Evolutionary conservation across 192 early-diverging fungal species (phyloP), one percentile per base, ranked within the genome.

Genomic region (Phycomyces nitens): DNA sequence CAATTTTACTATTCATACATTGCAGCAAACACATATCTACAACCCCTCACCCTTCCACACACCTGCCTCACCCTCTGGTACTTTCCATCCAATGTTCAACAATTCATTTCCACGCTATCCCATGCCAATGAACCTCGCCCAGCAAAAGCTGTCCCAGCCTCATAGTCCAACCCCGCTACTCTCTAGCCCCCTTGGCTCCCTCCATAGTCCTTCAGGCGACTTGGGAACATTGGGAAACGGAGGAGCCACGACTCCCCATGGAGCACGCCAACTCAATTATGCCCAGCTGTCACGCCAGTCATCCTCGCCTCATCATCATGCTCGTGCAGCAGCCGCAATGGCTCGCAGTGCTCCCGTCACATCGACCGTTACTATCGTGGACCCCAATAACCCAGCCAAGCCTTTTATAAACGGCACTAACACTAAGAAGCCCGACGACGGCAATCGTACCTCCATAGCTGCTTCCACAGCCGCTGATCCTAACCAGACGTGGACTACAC

Each of bases 261-360:
- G 88, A 68, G 86, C 89, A 74, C 82, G 84, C 55, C 92, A 92
- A 70, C 49, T 96, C 21, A 84, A 84, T 6, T 81, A 82, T 66
- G 85, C 86, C 21, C 84, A 89, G 42, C 58, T 82, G 54, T 92
- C 91, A 24, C 84, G 94, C 42, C 84, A 88, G 49, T 80, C 89
- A 10, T 82, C 88, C 11, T 82, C 91, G 1, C 89, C 92, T 22
- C 94, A 96, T 73, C 89, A 93, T 73, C 92, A 95, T 66, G 94
- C 96, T 20, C 83, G 96, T 27, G 79, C 94, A 23, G 92, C 94
- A 0, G 90, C 93, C 47, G 89, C 89, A 10, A 87, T 87, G 44
- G 88, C 90, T 40, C 80, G 91, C 26, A 84, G 82, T 56, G 79
- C 77, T 53, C 68, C 74, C 18, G 62, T 69, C 60, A 71, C 74